Base-by-base conservation (phyloP, 1,284 basidiomycete species). In the Schizophyllum amplum region DNA sequence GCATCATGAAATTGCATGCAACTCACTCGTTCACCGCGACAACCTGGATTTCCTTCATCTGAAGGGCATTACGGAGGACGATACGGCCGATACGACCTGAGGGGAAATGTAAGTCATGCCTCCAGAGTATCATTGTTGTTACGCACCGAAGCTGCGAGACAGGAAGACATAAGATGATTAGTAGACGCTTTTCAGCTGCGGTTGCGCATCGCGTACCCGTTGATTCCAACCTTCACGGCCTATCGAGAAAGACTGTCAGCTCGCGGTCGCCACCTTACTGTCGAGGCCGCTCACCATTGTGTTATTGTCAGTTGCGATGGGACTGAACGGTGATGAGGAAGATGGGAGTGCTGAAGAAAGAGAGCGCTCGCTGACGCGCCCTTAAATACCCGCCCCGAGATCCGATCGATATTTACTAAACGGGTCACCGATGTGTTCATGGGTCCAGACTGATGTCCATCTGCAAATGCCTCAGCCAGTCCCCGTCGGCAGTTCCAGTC, bases 71-170 rank as follows among this genome's bases (percentile, higher is more conserved):
- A 69, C 96, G 90, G 76, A 92, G 82, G 65, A 99, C 97, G 72
- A 99, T 97, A 76, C 94, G 94, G 72, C 95, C 94, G 69, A 97
- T 97, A 81, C 94, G 94, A 80, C 94, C 94, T 94, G 57, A 5
- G 23, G 48, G 53, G 47, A 47, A 17, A 42, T 9, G 11, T 17
- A 51, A 5, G 15, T 11, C 57, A 17, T 55, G 24, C 25, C 5
- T 24, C 3, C 53, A 47, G 51, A 46, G 51, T 25, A 47, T 51
- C 49, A n/a, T 53, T 47, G 52, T 55, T 47, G 60, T 55, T 26
- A 70, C 89, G 72, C 69, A 94, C 92, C 92, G 78, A 94, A 95
- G 81, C 89, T 91, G 65, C 27, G 65, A 55, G 60, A 53, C 55
- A 60, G 58, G 57, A 59, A 50, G 54, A 64, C 68, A 57, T 68